Evolutionary conservation across 2,329 filamentous ascomycete genomes (phyloP), one percentile per base, ranked within the genome.

Genomic region (Aspergillus viridinutans): DNA sequence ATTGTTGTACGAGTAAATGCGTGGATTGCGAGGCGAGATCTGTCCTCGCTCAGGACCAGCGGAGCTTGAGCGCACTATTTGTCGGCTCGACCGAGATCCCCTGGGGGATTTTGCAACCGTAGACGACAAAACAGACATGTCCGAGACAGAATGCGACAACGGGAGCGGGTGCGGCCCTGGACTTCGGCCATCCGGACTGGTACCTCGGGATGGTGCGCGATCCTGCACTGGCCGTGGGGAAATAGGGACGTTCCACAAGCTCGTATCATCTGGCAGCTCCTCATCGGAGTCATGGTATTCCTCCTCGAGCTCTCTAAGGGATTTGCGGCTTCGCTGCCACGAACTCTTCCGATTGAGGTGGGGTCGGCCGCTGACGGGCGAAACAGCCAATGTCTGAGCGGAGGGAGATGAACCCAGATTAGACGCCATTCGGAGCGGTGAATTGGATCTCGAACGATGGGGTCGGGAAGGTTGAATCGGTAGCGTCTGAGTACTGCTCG

Each of bases 1-100:
- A 40, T 80, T 76, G 57, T 82, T 82, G 79, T 85, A 87, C 0
- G 83, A 85, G 64, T 83, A 83, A 23, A 81, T 80, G 29, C 80
- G 76, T 45, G 77, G 76, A 50, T 75, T 69, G 57, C 74, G 68
- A 35, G 74, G 71, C 25, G 73, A 72, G 45, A 77, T 70, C 61
- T 75, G 69, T 52, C 74, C 69, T 54, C 73, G 68, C 65, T 76
- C 72, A 50, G 74, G 74, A n/a, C 73, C 72, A n/a, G 73, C 72
- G 49, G 73, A 75, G 61, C 67, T 71, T 40, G 73, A 74, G 32
- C 73, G 67, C n/a, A 66, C 56, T 29, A 64, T 52, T 40, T 63
- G 62, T 10, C 72, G 64, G 53, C 64, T 64, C 28, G 66, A 64
- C 29, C 73, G 72, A 10, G 72, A 68, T 29, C 67, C 65, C 49